Conservation (phyloP, 257 asterid genomes). For the Linderniella brevidens region DNA sequence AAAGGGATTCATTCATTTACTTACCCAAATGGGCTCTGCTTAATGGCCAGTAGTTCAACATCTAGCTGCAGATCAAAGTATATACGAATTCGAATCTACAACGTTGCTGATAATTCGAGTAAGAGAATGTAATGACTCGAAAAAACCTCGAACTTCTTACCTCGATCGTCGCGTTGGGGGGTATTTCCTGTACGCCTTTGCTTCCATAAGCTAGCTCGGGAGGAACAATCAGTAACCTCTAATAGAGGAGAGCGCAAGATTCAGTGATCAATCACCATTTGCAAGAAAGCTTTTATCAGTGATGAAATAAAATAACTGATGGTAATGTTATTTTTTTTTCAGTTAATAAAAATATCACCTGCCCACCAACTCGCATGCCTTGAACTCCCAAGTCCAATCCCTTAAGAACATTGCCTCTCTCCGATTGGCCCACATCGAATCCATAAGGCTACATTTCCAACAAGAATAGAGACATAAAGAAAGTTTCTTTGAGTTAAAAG, state of each 20-base stretch:
- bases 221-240: constrained; percentile 86
- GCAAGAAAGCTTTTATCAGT: background rate
- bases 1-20: constrained; percentile 8
- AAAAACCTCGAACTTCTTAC: constrained; percentile 13
- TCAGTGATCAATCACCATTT: background rate
- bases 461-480: background rate
- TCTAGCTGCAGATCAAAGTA: constrained; percentile 43
- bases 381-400: constrained; percentile 87
- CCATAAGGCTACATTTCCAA: constrained; percentile 62
- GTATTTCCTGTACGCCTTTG: constrained; percentile 94
- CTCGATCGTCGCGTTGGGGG: constrained; percentile 96
- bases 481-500: background rate
- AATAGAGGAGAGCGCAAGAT: constrained; percentile 14
- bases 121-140: background rate
- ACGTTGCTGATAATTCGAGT: too few species aligned
- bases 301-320: constrained; percentile 1
- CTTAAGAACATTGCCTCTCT: constrained; percentile 71
- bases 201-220: constrained; percentile 92
- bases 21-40: constrained; percentile 87
- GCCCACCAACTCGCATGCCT: constrained; percentile 99
- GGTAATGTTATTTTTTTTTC: background rate
- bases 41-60: constrained; percentile 68
- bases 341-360: constrained; percentile 27
- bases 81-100: background rate
- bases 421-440: constrained; percentile 86